phyloP scores from a whole-genome alignment of 345 rosid genomes.

The Passiflora organensis region DNA sequence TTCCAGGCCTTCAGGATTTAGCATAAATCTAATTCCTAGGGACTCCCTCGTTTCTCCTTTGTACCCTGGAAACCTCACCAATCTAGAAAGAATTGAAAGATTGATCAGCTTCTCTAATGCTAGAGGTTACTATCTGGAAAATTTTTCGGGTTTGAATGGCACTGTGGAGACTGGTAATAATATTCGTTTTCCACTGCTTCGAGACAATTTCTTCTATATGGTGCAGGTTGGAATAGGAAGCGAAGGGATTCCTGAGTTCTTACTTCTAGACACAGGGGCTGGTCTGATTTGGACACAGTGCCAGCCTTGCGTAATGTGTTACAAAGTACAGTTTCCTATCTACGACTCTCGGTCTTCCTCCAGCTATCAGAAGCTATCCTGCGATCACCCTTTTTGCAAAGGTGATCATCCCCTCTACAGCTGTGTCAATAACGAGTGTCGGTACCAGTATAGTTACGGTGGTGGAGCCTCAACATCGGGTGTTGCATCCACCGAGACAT shows the following conservation, averaged over 20 bases:
- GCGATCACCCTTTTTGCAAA: slow-evolving; percentile 14
- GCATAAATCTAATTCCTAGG: slow-evolving; percentile 15
- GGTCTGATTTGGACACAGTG: slow-evolving; percentile 23
- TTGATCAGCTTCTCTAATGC: neutral
- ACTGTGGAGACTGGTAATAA: neutral
- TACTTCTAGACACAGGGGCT: slow-evolving; percentile 14
- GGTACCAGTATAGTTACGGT: slow-evolving; percentile 1
- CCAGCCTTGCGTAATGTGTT: slow-evolving; percentile 22
- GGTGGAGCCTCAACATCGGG: slow-evolving; percentile 8
- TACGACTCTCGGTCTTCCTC: slow-evolving; percentile 6
- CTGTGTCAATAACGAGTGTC: slow-evolving; percentile 12
- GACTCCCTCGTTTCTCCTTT: slow-evolving; percentile 22
- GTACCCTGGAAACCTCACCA: slow-evolving; percentile 21
- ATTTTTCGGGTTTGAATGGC: neutral
- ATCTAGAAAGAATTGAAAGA: slow-evolving; percentile 10
- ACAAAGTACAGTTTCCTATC: slow-evolving; percentile 1
- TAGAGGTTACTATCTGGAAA: neutral
- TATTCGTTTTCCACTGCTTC: neutral
- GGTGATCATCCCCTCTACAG: neutral
- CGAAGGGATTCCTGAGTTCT: neutral
- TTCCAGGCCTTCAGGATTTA: slow-evolving; percentile 8
- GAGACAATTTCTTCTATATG: neutral
- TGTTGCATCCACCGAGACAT: slow-evolving; percentile 11
- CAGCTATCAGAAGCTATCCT: slow-evolving; percentile 8
- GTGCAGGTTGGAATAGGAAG: slow-evolving; percentile 9